Conservation (phyloP, 352 stramenopile genomes). For the Plasmopara halstedii region DNA sequence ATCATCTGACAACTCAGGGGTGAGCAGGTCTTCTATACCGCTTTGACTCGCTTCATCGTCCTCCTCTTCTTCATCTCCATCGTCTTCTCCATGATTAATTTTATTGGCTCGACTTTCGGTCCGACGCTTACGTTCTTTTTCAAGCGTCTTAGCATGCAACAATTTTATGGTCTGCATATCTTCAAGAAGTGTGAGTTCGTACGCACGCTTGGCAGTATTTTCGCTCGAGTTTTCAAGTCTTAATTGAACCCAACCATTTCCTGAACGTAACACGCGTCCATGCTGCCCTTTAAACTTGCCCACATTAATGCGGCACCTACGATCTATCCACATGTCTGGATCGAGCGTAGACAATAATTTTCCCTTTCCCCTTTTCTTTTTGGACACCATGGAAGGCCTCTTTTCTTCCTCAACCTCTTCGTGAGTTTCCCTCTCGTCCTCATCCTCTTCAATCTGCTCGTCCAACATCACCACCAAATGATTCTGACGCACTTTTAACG, state of each 20-base stretch:
- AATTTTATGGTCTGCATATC: constrained; percentile 75
- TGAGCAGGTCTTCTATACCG: constrained; percentile 38
- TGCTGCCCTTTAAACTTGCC: constrained; percentile 80
- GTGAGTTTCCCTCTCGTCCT: constrained; percentile 29
- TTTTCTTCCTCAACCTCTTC: constrained; percentile 25
- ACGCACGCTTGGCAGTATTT: constrained; percentile 82
- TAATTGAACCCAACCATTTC: constrained; percentile 85
- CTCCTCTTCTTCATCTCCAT: constrained; percentile 49
- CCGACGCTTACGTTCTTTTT: constrained; percentile 49
- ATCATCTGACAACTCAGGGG: constrained; percentile 56
- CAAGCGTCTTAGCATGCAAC: constrained; percentile 59
- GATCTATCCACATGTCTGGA: constrained; percentile 85
- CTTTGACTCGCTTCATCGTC: constrained; percentile 45
- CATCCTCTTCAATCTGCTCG: constrained; percentile 24
- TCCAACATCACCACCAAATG: constrained; percentile 36
- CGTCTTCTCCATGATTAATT: constrained; percentile 16
- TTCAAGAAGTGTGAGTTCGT: constrained; percentile 80
- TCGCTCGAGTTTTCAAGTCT: constrained; percentile 75
- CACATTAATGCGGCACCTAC: constrained; percentile 81
- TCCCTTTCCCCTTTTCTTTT: constrained; percentile 33
- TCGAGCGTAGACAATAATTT: constrained; percentile 73
- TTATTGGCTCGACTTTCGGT: constrained; percentile 19
- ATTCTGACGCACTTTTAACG: constrained; percentile 44
- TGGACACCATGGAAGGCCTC: constrained; percentile 5
- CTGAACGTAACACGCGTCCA: constrained; percentile 70